Evolutionary conservation across 345 rosid genomes (phyloP).

Genomic region (Gossypium herbaceum): DNA sequence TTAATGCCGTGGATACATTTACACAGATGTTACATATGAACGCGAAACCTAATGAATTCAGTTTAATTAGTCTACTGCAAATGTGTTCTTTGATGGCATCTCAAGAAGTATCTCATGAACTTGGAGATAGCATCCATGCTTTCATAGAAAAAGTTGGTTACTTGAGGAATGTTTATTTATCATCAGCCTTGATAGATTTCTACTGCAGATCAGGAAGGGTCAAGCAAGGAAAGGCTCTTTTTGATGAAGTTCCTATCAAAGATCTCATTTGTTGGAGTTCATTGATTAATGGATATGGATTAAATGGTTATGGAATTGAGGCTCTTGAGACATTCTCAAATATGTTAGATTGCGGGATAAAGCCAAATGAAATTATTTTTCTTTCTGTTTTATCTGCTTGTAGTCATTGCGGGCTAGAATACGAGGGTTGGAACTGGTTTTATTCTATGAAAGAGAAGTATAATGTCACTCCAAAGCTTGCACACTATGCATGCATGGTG

Average conservation of each 20-base stretch:
- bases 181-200: conserved; percentile 30
- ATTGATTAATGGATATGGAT: conserved; percentile 28
- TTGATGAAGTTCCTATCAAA: conserved; percentile 23
- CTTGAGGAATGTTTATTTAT: conserved; percentile 21
- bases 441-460: conserved; percentile 12
- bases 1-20: conserved; percentile 25
- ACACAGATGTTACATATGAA: conserved; percentile 25
- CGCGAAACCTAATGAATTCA: conserved; percentile 26
- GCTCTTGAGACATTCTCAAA: conserved; percentile 28
- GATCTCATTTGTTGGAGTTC: conserved; percentile 38
- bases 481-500: conserved; percentile 26
- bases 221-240: conserved; percentile 22
- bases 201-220: conserved; percentile 33
- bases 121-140: conserved; percentile 26
- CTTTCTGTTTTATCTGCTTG: conserved; percentile 35
- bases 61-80: conserved; percentile 25
- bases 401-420: conserved; percentile 34
- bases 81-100: conserved; percentile 31
- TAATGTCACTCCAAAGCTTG: conserved; percentile 5
- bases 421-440: conserved; percentile 31
- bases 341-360: conserved; percentile 23
- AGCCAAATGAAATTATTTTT: conserved; percentile 34
- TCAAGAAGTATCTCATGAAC: conserved; percentile 14
- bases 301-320: conserved; percentile 34
- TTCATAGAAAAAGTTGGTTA: conserved; percentile 8